Base-by-base conservation (phyloP, 164 flowering plant species). In the Kalanchoe fedtschenkoi region DNA sequence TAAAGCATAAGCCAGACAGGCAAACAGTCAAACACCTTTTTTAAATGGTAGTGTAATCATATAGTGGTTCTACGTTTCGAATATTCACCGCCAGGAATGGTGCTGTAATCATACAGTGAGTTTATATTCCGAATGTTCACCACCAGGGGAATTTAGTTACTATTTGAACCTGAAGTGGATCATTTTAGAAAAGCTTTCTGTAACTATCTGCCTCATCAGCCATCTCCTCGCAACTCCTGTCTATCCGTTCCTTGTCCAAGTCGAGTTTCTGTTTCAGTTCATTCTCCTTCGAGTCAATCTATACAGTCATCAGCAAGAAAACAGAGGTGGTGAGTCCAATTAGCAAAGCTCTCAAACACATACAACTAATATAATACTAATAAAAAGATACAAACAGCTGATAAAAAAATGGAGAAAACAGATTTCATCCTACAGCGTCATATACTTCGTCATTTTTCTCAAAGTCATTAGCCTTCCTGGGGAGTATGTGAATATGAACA, bases 361-460 rank as follows among this genome's bases (percentile, higher is more conserved):
- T 28, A 10, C 17, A n/a, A n/a, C 14, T 6, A 16, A 19, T 6
- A 26, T 34, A 9, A 60, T 16, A 14, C 29, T 17, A 44, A 44
- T n/a, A 44, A 6, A n/a, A 1, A 22, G 7, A 62, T 51, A 32
- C 14, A 24, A 21, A 29, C 14, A 56, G 2, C 38, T 41, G 10
- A 5, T 33, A 16, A 14, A 15, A 44, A 17, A 21, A 4, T 59
- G 14, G 32, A 29, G 17, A 58, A 47, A 37, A 59, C 66, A 33
- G 29, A 24, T 0, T 16, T 0, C 37, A 44, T 68, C 93, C 77
- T 80, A 91, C 98, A 64, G 95, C 93, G 66, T 89, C 95, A 72
- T 91, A 89, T 21, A 91, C 83, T 70, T 87, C 88, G 67, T 91
- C 96, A 68, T 87, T 89, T 35, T 78, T 81, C 84, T 82, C 86